Base-by-base conservation (phyloP, 495 filamentous ascomycete genomes). In the Penicillium tannophilum region DNA sequence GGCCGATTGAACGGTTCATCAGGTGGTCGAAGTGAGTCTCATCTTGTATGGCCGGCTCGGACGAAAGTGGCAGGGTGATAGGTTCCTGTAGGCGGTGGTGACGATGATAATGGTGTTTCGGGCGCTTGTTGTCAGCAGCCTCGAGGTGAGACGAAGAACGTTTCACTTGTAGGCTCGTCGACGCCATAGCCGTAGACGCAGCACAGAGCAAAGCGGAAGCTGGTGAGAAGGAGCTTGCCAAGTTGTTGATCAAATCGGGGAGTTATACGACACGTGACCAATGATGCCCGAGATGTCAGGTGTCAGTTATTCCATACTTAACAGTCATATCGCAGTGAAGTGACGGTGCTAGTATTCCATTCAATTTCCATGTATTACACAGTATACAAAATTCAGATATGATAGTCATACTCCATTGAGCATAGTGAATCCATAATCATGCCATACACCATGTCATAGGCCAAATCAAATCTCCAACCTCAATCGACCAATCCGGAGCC, bases 1-100 rank as follows among this genome's bases (percentile, higher is more conserved):
- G 72, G 4, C 79, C 76, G 48, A 89, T 83, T 9, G 83, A 78
- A 33, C 83, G 77, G 49, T 79, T 77, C 61, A 91, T 77, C 52
- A 89, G 71, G 12, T 72, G 61, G 51, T 85, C 77, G 48, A 81
- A 65, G 36, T 73, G 69, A 56, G 75, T 68, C 30, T 79, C 76
- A 65, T 84, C 76, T 50, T 70, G 67, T 3, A 68, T 24, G 17
- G 60, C 65, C 10, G 65, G 67, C 56, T 70, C 67, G 45, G 64
- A 48, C 7, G 45, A 53, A 17, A 47, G 49, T 26, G 67, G 57
- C 17, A 68, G 55, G 12, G 26, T 47, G 12, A 77, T 63, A 20
- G 77, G 76, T 49, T 80, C 76, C 4, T 66, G 68, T 28, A 79
- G 58, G 17, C 70, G 71, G 64, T 82, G 79, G 44, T 81, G 80